These are phyloP conservation scores for Capsicum rhomboideum DNA, from an alignment of 257 asterid species.

Conservation along the genomic window DNA sequence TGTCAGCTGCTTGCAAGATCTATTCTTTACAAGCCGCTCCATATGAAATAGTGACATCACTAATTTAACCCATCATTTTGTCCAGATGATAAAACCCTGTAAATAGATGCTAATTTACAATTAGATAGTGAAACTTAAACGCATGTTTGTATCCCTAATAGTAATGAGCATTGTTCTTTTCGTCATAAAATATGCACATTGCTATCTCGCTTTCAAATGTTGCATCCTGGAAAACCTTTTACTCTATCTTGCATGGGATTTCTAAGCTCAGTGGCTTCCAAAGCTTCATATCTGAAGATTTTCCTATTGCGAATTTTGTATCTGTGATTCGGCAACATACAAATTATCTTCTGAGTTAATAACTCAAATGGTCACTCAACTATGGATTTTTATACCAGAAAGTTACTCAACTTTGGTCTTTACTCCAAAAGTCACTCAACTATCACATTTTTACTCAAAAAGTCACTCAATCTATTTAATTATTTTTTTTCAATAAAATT, in stretches of 20 bases:
- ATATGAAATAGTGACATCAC: not conserved
- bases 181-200: not conserved
- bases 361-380: too few relatives aligned
- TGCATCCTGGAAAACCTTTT: not conserved
- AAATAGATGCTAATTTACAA: not conserved
- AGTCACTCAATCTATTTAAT: too few relatives aligned
- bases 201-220: not conserved
- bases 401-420: too few relatives aligned
- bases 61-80: not conserved
- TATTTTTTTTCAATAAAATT: too few relatives aligned
- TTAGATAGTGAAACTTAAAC: not conserved
- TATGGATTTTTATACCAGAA: too few relatives aligned
- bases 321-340: not conserved
- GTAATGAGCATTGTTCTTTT: not conserved
- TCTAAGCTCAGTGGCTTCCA: not conserved
- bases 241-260: not conserved
- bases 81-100: not conserved
- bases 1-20: not conserved
- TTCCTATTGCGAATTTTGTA: not conserved
- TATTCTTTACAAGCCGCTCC: not conserved
- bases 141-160: not conserved
- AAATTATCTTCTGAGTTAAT: too few relatives aligned
- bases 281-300: not conserved
- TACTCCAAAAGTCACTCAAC: too few relatives aligned
- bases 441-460: too few relatives aligned